These are phyloP conservation scores for Athelia psychrophila DNA, from an alignment of 1,284 basidiomycete species.

Conservation along the genomic window DNA sequence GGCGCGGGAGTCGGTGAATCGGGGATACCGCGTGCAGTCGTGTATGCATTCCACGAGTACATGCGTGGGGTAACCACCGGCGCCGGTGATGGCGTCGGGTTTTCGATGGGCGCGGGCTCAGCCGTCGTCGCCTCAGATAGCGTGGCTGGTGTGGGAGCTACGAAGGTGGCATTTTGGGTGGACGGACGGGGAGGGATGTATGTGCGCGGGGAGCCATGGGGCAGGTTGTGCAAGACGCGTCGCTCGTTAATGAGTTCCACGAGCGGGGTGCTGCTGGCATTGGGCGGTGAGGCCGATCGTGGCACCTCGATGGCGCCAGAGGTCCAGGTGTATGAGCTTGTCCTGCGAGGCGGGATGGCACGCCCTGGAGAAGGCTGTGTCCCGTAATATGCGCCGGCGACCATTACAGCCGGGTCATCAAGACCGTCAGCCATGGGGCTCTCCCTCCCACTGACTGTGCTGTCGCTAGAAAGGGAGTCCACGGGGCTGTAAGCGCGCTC, in stretches of 20 bases:
- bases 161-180: conserved; percentile 12
- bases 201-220: too few relatives aligned
- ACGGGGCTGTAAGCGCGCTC: conserved; percentile 9
- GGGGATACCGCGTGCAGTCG: conserved; percentile 23
- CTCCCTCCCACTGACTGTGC: conserved; percentile 34
- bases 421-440: conserved; percentile 40
- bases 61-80: conserved; percentile 44
- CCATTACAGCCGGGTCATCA: conserved; percentile 34
- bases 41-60: conserved; percentile 32
- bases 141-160: conserved; percentile 8
- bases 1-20: conserved; percentile 23
- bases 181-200: neutral
- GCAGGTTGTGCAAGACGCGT: too few relatives aligned
- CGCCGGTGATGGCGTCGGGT: conserved; percentile 43
- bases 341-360: too few relatives aligned
- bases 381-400: conserved; percentile 29
- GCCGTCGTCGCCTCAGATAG: neutral
- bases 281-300: too few relatives aligned
- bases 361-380: too few relatives aligned
- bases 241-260: too few relatives aligned
- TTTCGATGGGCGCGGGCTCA: conserved; percentile 19
- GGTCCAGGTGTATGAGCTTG: too few relatives aligned
- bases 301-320: too few relatives aligned
- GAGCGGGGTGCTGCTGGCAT: too few relatives aligned
- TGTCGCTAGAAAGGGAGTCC: conserved; percentile 28